These are phyloP conservation scores for Thalassia testudinum DNA, from an alignment of 116 monocot genomes.

Conservation along the genomic window DNA sequence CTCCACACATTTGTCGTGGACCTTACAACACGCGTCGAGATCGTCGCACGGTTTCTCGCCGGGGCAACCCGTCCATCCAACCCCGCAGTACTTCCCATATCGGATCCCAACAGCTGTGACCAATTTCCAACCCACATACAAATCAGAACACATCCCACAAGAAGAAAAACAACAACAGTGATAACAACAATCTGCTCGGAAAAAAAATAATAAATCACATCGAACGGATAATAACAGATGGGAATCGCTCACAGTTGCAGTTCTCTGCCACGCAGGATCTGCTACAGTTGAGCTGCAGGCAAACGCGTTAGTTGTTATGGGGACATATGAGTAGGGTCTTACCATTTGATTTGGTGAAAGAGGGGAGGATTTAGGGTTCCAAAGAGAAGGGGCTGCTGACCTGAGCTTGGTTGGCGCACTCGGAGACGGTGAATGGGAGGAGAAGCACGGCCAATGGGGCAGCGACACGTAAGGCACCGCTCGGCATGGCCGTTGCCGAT, in stretches of 20 bases:
- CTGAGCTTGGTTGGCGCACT: no score
- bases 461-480: no score
- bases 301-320: no score
- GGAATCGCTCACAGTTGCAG: conserved; percentile 35
- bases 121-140: no score
- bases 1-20: conserved; percentile 73
- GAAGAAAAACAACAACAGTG: background rate
- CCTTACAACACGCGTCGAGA: conserved; percentile 79
- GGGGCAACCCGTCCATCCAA: conserved; percentile 80
- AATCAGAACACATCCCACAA: background rate
- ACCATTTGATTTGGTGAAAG: no score
- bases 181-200: background rate
- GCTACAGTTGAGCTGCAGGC: conserved; percentile 41
- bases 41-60: conserved; percentile 94
- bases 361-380: no score
- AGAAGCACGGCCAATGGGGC: no score
- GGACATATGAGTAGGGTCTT: no score
- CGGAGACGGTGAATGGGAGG: no score
- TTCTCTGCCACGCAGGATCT: conserved; percentile 58
- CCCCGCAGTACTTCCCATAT: conserved; percentile 83
- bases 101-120: conserved; percentile 57
- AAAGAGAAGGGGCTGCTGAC: no score
- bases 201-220: no score
- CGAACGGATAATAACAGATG: background rate
- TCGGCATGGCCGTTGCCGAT: no score